A percentile compares a stretch with the other conserved stretches of the same genome.
Conservation (phyloP, 192 early-diverging fungal species). For the Linnemannia schmuckeri region DNA sequence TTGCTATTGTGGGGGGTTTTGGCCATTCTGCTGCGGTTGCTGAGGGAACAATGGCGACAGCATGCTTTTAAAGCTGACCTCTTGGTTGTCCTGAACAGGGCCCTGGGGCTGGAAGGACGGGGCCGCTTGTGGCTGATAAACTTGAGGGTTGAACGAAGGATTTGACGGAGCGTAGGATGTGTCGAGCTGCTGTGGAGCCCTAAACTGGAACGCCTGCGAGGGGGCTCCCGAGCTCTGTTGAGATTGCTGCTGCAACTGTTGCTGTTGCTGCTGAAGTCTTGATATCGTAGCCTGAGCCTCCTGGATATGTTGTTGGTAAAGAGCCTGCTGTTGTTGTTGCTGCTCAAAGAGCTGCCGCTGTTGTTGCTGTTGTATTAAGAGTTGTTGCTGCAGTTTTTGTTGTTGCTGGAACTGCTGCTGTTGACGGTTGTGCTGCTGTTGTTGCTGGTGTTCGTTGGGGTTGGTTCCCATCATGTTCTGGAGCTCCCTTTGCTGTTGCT, state of each 20-base stretch:
- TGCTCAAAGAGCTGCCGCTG: slow-evolving; percentile 36
- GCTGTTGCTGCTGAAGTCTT: slow-evolving; percentile 46
- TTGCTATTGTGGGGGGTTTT: slow-evolving; percentile 21
- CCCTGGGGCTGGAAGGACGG: slow-evolving; percentile 12
- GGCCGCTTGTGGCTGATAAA: slow-evolving; percentile 20
- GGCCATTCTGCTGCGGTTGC: slow-evolving; percentile 16
- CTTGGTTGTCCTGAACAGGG: slow-evolving; percentile 17
- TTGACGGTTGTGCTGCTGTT: slow-evolving; percentile 25
- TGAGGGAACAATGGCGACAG: slow-evolving; percentile 38
- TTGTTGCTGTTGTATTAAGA: slow-evolving; percentile 37
- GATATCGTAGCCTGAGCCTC: slow-evolving; percentile 48
- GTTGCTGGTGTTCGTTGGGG: slow-evolving; percentile 18
- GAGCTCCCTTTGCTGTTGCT: slow-evolving; percentile 43
- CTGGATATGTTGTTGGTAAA: slow-evolving; percentile 50
- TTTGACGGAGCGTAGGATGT: slow-evolving; percentile 11
- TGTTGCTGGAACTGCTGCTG: slow-evolving; percentile 42
- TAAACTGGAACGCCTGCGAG: slow-evolving; percentile 3
- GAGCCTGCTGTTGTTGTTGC: slow-evolving; percentile 46
- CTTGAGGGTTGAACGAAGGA: slow-evolving; percentile 16
- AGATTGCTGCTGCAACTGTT: slow-evolving; percentile 35
- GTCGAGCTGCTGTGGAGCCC: slow-evolving; percentile 14
- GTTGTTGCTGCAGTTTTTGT: slow-evolving; percentile 46
- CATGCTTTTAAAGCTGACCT: slow-evolving; percentile 21
- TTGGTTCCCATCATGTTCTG: slow-evolving; percentile 47
- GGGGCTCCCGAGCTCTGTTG: not conserved